Base-by-base conservation (phyloP, 768 basidiomycete species). In the Leccinum olivaceopallidum region DNA sequence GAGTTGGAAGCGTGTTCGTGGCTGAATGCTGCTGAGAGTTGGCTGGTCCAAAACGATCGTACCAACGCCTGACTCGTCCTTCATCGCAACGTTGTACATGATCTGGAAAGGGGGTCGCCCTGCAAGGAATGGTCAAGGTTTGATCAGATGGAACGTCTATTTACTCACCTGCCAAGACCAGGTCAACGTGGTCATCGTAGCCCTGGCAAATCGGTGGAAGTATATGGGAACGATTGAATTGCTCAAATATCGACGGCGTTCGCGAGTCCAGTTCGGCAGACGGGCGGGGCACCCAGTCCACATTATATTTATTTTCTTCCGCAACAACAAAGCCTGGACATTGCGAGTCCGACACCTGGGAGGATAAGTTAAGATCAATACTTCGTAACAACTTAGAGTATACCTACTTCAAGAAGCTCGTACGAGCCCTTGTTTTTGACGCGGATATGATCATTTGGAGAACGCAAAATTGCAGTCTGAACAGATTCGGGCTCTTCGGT, bases 31-130 rank as follows among this genome's bases (percentile, higher is more conserved):
- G 73, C 87, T 92, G 77, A 94, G 89, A 2, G 84, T 86, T 2
- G 89, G 87, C 64, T 92, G 89, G 59, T 87, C 90, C 32, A 90
- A 76, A 52, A 93, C 79, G 62, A 79, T 84, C 2, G 85, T 89
- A 6, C 85, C 88, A 9, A 88, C 87, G 5, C 91, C 89, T 18
- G 78, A 77, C 9, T 88, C 89, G 56, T 78, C 81, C 55, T 87
- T 81, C 70, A 84, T 82, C 1, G 89, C 92, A 57, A 94, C 85
- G 64, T 92, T 90, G 74, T 95, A 97, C 82, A 85, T 88, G 63
- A 96, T 87, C 71, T 96, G 89, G 83, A 95, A 98, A 0, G 95
- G 95, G n/a, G 93, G 87, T 22, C 87, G 86, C 55, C 95, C 95
- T 91, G 66, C 34, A 13, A 16, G 10, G 34, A 52, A 53, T 26